Evolutionary conservation across 768 basidiomycete genomes (phyloP), one percentile per base, ranked within the genome.

Genomic region (Suillus fuscotomentosus): DNA sequence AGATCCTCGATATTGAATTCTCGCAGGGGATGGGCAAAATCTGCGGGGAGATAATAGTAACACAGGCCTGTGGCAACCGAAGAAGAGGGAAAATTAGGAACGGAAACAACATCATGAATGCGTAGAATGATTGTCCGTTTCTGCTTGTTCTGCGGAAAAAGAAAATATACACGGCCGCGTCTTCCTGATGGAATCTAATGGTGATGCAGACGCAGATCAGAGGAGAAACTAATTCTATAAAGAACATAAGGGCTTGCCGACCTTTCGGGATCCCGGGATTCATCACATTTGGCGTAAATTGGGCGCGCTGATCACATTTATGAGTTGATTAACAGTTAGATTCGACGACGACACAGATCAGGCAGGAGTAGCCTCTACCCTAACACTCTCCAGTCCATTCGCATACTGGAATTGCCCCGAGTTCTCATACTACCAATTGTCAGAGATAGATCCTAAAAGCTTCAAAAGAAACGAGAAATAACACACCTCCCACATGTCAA

Each of bases 401-500:
- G 91, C 91, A 69, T 92, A 92, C 70, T 93, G 91, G 75, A 93
- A 93, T 68, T 92, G 85, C 61, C 80, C 81, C 9, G 92, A 93
- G 69, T 91, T 92, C 75, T 92, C 92, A 68, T 92, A 86, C 92
- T 93, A 67, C 41, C 57, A 59, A 27, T 59, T 10, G 3, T 59
- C 41, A 59, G 41, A 41, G 27, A 20, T 3, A 41, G 9, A 13
- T 27, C 24, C 0, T 11, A 20, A 56, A 65, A 48, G 31, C 14
- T 27, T 3, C 3, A 41, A 39, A 20, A n/a, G 15, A 22, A 39
- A 22, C 5, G 22, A 41, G 42, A 17, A 51, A 24, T 13, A 3
- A 77, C 86, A 27, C 62, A 91, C 92, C 88, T 95, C 93, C 88
- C 92, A 97, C 94, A 98, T 95, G 75, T 97, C 97, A 61, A 99